A percentile compares a stretch with the other conserved stretches of the same genome.
Evolutionary conservation across 345 rosid genomes (phyloP).

Genomic region (Aquilaria sinensis): DNA sequence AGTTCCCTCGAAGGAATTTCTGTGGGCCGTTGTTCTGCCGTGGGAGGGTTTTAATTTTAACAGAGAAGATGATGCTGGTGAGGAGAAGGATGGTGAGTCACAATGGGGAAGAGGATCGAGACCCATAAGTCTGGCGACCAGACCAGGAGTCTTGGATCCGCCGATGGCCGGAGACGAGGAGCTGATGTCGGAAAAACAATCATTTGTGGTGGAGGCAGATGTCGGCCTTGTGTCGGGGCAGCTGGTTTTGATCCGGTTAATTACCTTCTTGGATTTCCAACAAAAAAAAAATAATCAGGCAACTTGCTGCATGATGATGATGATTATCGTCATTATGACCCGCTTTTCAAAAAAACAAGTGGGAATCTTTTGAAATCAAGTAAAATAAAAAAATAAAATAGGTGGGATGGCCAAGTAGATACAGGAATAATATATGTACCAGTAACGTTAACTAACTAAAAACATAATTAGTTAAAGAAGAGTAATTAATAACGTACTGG

Average conservation of each 20-base stretch:
- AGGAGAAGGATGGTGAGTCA: conserved; percentile 41
- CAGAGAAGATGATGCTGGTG: conserved; percentile 18
- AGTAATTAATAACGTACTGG: conserved; percentile 33
- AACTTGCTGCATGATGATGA: neutral
- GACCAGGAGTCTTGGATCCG: conserved; percentile 56
- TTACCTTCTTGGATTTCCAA: conserved; percentile 43
- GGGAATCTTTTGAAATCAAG: conserved; percentile 5
- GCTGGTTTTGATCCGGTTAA: conserved; percentile 58
- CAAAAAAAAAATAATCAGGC: neutral
- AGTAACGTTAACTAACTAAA: neutral
- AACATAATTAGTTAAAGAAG: neutral
- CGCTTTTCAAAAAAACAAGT: conserved; percentile 18
- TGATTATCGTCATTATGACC: conserved; percentile 21
- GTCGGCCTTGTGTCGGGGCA: conserved; percentile 21
- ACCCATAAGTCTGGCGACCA: conserved; percentile 94
- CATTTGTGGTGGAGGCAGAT: conserved; percentile 18
- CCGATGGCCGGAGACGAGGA: conserved; percentile 43
- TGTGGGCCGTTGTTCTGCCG: conserved; percentile 10
- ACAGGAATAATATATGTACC: neutral
- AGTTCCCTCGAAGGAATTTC: conserved; percentile 42
- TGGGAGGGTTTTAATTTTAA: conserved; percentile 25
- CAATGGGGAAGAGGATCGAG: conserved; percentile 78
- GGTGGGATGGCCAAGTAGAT: conserved; percentile 22
- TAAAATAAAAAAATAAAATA: neutral
- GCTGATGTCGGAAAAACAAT: conserved; percentile 48